A percentile compares a stretch with the other conserved stretches of the same genome.
These are phyloP conservation scores for Candida easanensis DNA, from an alignment of 805 yeast genomes.

Conservation along the genomic window DNA sequence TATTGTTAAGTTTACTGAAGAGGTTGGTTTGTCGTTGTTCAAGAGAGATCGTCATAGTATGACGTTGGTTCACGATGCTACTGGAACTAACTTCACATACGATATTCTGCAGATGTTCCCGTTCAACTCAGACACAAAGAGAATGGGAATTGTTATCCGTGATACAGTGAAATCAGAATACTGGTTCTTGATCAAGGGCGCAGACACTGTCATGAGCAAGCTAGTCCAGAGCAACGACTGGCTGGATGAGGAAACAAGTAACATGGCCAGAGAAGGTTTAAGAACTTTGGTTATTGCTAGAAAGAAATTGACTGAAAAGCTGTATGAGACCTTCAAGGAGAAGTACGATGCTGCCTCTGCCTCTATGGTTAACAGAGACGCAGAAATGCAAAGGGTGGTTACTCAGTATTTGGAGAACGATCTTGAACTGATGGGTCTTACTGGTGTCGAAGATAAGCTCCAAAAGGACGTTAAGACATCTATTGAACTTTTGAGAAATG, in stretches of 20 bases:
- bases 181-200: slow-evolving; percentile 92
- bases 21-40: slow-evolving; percentile 76
- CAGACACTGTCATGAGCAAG: slow-evolving; percentile 87
- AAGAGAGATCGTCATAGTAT: slow-evolving; percentile 81
- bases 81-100: slow-evolving; percentile 50
- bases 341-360: slow-evolving; percentile 72
- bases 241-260: slow-evolving; percentile 96
- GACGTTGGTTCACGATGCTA: slow-evolving; percentile 59
- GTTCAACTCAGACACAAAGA: slow-evolving; percentile 89
- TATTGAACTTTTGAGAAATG: slow-evolving; percentile 88
- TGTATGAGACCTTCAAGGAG: slow-evolving; percentile 60
- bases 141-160: slow-evolving; percentile 89
- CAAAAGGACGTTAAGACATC: slow-evolving; percentile 91
- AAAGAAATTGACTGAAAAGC: slow-evolving; percentile 54
- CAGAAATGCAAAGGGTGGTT: slow-evolving; percentile 65
- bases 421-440: slow-evolving; percentile 82
- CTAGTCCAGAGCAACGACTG: slow-evolving; percentile 89
- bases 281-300: slow-evolving; percentile 94
- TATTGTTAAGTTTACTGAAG: slow-evolving; percentile 86
- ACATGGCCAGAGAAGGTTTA: slow-evolving; percentile 97
- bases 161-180: slow-evolving; percentile 63
- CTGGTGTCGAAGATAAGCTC: slow-evolving; percentile 96
- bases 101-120: slow-evolving; percentile 86
- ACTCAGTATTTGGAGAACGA: slow-evolving; percentile 72
- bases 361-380: slow-evolving; percentile 78